Evolutionary conservation across 2,329 filamentous ascomycete species (phyloP).

Genomic region (Ophiostoma sp.): DNA sequence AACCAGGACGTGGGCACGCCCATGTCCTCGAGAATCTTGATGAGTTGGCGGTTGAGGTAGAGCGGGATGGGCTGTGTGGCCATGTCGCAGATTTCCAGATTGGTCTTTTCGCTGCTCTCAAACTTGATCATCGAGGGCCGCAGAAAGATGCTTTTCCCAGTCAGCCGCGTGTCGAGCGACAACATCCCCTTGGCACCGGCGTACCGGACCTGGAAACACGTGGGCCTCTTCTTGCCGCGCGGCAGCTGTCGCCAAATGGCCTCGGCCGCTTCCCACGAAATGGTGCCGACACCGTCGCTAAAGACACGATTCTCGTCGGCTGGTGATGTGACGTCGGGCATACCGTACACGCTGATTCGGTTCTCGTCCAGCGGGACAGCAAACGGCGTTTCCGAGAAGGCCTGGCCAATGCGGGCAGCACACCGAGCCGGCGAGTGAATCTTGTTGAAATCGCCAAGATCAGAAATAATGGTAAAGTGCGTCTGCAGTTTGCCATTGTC

Average conservation of each 20-base stretch:
- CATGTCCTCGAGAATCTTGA: conserved; percentile 85
- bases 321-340: conserved; percentile 54
- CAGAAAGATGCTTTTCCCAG: conserved; percentile 60
- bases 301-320: conserved; percentile 58
- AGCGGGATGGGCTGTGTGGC: conserved; percentile 67
- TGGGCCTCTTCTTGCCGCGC: conserved; percentile 51
- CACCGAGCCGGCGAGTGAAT: conserved; percentile 57
- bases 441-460: conserved; percentile 51
- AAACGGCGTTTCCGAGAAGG: conserved; percentile 73
- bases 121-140: conserved; percentile 83
- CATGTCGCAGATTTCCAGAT: conserved; percentile 72
- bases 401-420: conserved; percentile 62
- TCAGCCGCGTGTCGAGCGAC: conserved; percentile 62
- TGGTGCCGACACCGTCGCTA: conserved; percentile 76
- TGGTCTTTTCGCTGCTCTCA: conserved; percentile 49
- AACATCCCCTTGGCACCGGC: conserved; percentile 78
- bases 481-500: conserved; percentile 38
- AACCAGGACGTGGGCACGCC: conserved; percentile 61
- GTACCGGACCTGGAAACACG: conserved; percentile 73
- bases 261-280: conserved; percentile 61
- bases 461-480: conserved; percentile 46
- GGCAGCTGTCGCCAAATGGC: conserved; percentile 61
- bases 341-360: conserved; percentile 38
- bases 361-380: conserved; percentile 53
- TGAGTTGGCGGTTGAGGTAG: conserved; percentile 74